These are phyloP conservation scores for Hymenoscyphus fructigenus DNA, from an alignment of 2,329 filamentous ascomycete genomes.

Conservation along the genomic window DNA sequence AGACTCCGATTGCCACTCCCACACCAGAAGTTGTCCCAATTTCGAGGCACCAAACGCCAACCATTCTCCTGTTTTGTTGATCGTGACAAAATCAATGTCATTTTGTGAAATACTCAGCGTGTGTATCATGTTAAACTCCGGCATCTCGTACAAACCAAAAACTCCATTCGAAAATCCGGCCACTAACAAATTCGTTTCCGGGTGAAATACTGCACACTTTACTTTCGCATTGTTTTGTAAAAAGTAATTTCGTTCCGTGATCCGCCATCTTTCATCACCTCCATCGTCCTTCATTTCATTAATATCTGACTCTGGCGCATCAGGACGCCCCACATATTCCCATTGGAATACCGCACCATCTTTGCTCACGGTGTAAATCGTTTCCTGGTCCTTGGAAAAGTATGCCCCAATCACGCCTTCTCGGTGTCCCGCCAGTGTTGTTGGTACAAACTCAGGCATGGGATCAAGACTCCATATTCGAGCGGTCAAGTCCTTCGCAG, in stretches of 20 bases:
- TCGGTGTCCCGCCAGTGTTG: slow-evolving; percentile 85
- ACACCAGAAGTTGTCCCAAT: slow-evolving; percentile 91
- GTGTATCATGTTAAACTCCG: slow-evolving; percentile 93
- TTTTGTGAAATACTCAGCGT: slow-evolving; percentile 92
- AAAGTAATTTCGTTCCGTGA: slow-evolving; percentile 89
- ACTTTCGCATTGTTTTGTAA: slow-evolving; percentile 86
- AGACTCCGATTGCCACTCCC: slow-evolving; percentile 99
- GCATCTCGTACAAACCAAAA: slow-evolving; percentile 93
- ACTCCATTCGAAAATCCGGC: slow-evolving; percentile 93
- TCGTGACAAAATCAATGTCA: slow-evolving; percentile 90
- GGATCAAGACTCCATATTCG: slow-evolving; percentile 91
- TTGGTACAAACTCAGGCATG: slow-evolving; percentile 86
- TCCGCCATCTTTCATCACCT: slow-evolving; percentile 80
- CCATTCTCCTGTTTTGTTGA: slow-evolving; percentile 96
- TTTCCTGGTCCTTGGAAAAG: slow-evolving; percentile 93
- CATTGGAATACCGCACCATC: slow-evolving; percentile 96
- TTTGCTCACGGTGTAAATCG: slow-evolving; percentile 93
- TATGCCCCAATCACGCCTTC: slow-evolving; percentile 92
- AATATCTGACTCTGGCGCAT: slow-evolving; percentile 50
- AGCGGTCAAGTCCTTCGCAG: slow-evolving; percentile 88
- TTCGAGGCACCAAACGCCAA: slow-evolving; percentile 95
- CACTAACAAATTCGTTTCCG: slow-evolving; percentile 86
- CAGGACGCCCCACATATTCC: slow-evolving; percentile 70
- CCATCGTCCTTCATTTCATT: slow-evolving; percentile 62
- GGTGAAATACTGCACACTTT: slow-evolving; percentile 86